Conservation (phyloP, 345 rosid genomes). For the Camelina hispida region DNA sequence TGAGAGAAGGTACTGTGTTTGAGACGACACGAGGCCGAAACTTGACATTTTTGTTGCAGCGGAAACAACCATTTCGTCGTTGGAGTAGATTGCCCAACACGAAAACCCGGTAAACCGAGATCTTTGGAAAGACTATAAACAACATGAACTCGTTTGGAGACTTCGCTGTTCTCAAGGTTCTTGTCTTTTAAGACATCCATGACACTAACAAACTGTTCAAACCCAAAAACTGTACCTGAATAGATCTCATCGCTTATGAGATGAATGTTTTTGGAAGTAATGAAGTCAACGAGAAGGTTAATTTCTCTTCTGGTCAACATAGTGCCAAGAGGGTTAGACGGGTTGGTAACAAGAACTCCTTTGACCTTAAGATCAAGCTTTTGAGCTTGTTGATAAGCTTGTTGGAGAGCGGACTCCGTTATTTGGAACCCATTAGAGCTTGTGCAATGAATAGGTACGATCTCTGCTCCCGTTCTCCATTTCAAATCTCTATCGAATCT, state of each 20-base stretch:
- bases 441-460: constrained; percentile 57
- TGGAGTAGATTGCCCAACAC: constrained; percentile 80
- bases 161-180: constrained; percentile 48
- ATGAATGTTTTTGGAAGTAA: constrained; percentile 58
- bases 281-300: constrained; percentile 64
- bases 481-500: constrained; percentile 74
- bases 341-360: constrained; percentile 79
- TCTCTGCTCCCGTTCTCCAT: constrained; percentile 66
- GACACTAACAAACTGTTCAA: constrained; percentile 60
- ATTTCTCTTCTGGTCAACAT: constrained; percentile 56
- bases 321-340: constrained; percentile 78
- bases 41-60: constrained; percentile 88
- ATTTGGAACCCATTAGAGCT: constrained; percentile 62
- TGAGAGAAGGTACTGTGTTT: constrained; percentile 72
- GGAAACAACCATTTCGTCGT: constrained; percentile 63
- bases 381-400: constrained; percentile 64
- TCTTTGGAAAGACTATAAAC: constrained; percentile 80
- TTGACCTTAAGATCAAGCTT: constrained; percentile 60
- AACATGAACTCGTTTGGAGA: constrained; percentile 60
- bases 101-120: constrained; percentile 81
- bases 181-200: constrained; percentile 64
- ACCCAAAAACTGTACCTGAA: constrained; percentile 69
- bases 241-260: constrained; percentile 80
- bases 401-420: constrained; percentile 60
- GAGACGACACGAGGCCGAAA: constrained; percentile 79